phyloP scores from a whole-genome alignment of 345 rosid species.

The Excoecaria cochinchinensis region DNA sequence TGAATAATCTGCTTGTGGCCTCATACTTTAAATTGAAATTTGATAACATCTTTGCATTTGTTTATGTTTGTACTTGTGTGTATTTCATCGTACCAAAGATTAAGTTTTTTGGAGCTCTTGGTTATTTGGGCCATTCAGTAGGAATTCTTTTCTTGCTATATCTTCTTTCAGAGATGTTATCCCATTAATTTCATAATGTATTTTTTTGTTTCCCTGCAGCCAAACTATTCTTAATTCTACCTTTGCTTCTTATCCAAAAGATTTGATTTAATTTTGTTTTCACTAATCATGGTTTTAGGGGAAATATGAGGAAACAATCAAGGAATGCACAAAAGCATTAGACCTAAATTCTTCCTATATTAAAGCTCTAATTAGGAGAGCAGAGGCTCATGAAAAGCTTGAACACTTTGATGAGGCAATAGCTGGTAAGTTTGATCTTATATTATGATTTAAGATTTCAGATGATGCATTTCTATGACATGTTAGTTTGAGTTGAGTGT shows the following conservation, averaged over 20 bases:
- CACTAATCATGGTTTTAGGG: constrained; percentile 37
- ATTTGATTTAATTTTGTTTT: background rate
- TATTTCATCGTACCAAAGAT: background rate
- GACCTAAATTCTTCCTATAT: constrained; percentile 71
- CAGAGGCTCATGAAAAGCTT: constrained; percentile 89
- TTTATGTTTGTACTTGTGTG: too few species aligned
- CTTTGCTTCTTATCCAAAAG: background rate
- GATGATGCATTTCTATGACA: background rate
- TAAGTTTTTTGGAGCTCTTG: too few species aligned
- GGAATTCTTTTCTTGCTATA: too few species aligned
- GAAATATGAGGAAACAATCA: constrained; percentile 68
- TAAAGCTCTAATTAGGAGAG: constrained; percentile 78
- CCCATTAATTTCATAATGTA: too few species aligned
- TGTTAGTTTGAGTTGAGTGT: background rate
- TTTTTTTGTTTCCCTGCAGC: background rate
- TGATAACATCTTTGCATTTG: too few species aligned
- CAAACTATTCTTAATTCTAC: background rate
- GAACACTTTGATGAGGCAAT: constrained; percentile 86
- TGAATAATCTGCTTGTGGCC: background rate
- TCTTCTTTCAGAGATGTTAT: too few species aligned
- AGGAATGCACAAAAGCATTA: constrained; percentile 83
- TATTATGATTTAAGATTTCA: background rate
- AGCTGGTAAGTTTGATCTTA: constrained; percentile 47
- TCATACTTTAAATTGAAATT: background rate
- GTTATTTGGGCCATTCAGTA: too few species aligned